A percentile compares a stretch with the other conserved stretches of the same genome.
Conservation (phyloP, 148 eudicot species). For the Mesembryanthemum crystallinum region DNA sequence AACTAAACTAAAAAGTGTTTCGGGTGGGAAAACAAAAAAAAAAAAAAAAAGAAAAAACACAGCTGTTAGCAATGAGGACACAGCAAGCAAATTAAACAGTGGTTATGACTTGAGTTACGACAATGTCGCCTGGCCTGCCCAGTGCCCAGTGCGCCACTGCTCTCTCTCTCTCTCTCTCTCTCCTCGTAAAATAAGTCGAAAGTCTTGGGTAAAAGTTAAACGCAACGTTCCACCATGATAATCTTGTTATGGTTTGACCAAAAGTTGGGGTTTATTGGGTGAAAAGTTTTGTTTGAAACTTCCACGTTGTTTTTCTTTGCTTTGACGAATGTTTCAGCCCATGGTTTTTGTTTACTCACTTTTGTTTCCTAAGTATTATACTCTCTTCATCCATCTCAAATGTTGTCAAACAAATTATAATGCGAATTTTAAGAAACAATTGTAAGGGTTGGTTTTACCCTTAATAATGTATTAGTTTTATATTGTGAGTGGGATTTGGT, state of each 20-base stretch:
- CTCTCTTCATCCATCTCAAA: no score
- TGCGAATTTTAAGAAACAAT: no score
- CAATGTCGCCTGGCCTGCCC: slow-evolving; percentile 19
- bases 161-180: no score
- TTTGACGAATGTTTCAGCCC: slow-evolving; percentile 24
- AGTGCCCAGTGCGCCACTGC: no score
- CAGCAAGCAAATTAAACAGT: slow-evolving; percentile 1
- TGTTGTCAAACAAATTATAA: no score
- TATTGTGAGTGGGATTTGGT: no score
- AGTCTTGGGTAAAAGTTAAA: no score
- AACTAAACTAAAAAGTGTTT: not conserved
- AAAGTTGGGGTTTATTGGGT: not conserved
- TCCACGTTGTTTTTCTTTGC: not conserved
- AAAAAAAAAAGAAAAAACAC: no score
- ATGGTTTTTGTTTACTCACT: not conserved
- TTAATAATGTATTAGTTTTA: no score
- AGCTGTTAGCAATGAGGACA: slow-evolving; percentile 22
- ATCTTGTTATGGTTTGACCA: slow-evolving; percentile 18
- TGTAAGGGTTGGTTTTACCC: no score
- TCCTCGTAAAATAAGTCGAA: no score
- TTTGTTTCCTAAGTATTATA: no score
- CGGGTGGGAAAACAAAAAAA: not conserved
- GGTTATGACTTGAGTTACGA: not conserved
- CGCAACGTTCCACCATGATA: not conserved
- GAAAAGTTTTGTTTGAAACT: not conserved